Conservation (phyloP, 2,329 filamentous ascomycete genomes). For the Alternaria triticimaculans region DNA sequence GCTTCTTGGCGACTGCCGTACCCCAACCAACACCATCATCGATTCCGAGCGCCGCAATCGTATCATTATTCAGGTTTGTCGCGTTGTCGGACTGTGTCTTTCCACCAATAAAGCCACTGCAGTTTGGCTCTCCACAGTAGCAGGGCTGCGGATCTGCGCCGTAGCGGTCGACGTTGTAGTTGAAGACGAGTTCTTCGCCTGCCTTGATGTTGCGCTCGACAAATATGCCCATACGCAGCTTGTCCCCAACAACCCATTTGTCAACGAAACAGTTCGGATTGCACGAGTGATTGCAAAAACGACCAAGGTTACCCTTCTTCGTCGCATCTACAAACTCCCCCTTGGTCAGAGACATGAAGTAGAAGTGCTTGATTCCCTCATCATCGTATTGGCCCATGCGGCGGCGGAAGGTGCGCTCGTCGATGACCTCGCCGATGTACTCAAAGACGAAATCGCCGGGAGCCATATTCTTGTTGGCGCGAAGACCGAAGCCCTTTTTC, state of each 20-base stretch:
- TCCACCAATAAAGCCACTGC: slow-evolving; percentile 94
- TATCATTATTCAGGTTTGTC: slow-evolving; percentile 86
- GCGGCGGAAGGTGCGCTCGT: slow-evolving; percentile 84
- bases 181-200: slow-evolving; percentile 96
- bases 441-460: slow-evolving; percentile 95
- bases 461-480: slow-evolving; percentile 77
- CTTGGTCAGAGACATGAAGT: slow-evolving; percentile 98
- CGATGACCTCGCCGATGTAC: slow-evolving; percentile 98
- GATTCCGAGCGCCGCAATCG: slow-evolving; percentile 94
- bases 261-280: slow-evolving; percentile 99
- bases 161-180: slow-evolving; percentile 99
- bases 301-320: slow-evolving; percentile 91
- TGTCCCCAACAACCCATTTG: slow-evolving; percentile 98
- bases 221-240: slow-evolving; percentile 99
- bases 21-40: slow-evolving; percentile 94
- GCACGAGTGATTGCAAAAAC: slow-evolving; percentile 99
- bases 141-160: slow-evolving; percentile 96
- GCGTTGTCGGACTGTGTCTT: slow-evolving; percentile 97
- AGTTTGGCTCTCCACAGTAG: slow-evolving; percentile 94
- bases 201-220: slow-evolving; percentile 82
- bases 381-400: slow-evolving; percentile 94
- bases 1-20: slow-evolving; percentile 84
- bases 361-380: slow-evolving; percentile 98
- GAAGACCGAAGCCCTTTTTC: slow-evolving; percentile 94
- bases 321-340: slow-evolving; percentile 98